Conservation (phyloP, 78 protist species). For the Tieghemostelium lacteum region DNA sequence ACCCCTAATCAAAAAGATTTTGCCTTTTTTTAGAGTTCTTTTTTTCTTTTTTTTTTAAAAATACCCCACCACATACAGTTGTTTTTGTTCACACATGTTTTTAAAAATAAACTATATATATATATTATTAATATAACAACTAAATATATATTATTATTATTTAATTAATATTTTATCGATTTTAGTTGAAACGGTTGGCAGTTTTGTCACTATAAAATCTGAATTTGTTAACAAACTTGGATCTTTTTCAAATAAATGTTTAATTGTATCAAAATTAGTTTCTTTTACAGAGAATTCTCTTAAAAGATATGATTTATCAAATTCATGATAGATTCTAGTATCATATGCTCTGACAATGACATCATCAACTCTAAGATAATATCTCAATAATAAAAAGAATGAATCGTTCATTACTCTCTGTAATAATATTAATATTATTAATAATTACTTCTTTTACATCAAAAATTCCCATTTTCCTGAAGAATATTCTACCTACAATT, state of each 20-base stretch:
- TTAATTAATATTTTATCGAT: constrained; percentile 45
- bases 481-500: constrained; percentile 32
- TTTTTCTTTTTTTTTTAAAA: not conserved
- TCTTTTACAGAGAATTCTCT: constrained; percentile 57
- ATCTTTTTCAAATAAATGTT: constrained; percentile 35
- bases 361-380: constrained; percentile 84
- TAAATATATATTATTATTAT: not conserved
- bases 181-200: constrained; percentile 4
- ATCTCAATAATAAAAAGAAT: constrained; percentile 78
- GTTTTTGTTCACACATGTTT: not conserved
- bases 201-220: constrained; percentile 26
- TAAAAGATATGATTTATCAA: constrained; percentile 30
- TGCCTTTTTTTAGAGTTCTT: not conserved
- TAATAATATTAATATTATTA: not conserved
- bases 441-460: not conserved
- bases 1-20: not conserved
- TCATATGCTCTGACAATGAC: constrained; percentile 79
- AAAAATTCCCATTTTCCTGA: not conserved
- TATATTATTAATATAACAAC: not conserved
- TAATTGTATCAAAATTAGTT: constrained; percentile 23
- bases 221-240: constrained; percentile 32
- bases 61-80: not conserved
- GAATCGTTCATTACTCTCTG: constrained; percentile 87
- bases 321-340: constrained; percentile 80
- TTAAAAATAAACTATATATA: not conserved